Base-by-base conservation (phyloP, 495 filamentous ascomycete species). In the Xylaria telfairii region DNA sequence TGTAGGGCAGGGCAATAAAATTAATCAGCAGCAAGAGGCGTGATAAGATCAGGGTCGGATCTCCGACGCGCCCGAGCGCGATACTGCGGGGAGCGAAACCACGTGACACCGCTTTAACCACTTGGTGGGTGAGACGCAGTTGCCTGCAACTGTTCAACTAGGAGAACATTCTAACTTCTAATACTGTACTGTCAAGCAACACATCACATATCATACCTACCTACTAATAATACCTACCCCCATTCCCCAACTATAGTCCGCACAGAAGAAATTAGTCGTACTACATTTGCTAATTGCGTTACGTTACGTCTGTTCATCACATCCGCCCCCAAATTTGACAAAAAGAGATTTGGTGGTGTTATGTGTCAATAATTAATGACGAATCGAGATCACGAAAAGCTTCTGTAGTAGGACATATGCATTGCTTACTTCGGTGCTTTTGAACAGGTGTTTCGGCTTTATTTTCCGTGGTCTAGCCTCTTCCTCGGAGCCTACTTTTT, bases 41-140 rank as follows among this genome's bases (percentile, higher is more conserved):
- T 41, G 32, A 42, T 62, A 62, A 41, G 59, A 41, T 61, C 10
- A 67, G 34, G 26, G 39, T 57, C 34, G 26, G 39, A 37, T 41
- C 26, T 34, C 51, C 39, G 51, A 67, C 49, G 64, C 64, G 64
- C 42, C 34, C 46, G 21, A 41, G 21, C 47, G 64, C 64, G 63
- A 47, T 34, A 4, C 19, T 53, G 10, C 1, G 32, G 21, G 64
- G 47, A 53, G 47, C 64, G 64, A 26, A 54, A 15, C 54, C 64
- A 66, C 64, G 47, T 66, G 64, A 26, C 6, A 17, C 1, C 44
- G 3, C 10, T 44, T 49, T 65, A 30, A 54, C 26, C 26, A 30
- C 13, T 17, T 26, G 15, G 28, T 53, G 24, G 49, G 49, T 26
- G 0, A 26, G 24, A 53, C 12, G 28, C 54, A 32, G 54, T 19